These are phyloP conservation scores for Phylloporus sp. DNA, from an alignment of 768 basidiomycete genomes.

Conservation along the genomic window DNA sequence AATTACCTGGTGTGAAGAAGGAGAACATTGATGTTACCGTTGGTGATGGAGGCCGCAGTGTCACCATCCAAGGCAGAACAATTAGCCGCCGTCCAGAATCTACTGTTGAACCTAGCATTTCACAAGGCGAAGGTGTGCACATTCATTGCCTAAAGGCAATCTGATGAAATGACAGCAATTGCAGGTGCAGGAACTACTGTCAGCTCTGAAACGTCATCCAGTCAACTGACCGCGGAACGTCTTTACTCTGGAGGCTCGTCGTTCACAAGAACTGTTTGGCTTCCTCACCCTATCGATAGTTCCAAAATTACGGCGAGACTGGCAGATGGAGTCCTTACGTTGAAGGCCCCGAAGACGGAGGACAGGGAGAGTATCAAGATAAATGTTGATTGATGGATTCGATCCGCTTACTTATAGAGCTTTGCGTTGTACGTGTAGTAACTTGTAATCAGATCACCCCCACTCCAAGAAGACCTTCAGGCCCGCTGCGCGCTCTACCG, in stretches of 20 bases:
- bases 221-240: slow-evolving; percentile 57
- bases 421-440: not conserved
- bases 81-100: slow-evolving; percentile 25
- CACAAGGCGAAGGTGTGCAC: slow-evolving; percentile 29
- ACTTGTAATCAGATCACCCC: not conserved
- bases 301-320: slow-evolving; percentile 60
- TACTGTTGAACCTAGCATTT: slow-evolving; percentile 7
- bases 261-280: slow-evolving; percentile 70
- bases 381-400: slow-evolving; percentile 24
- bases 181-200: slow-evolving; percentile 14
- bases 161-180: not conserved
- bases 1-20: slow-evolving; percentile 75
- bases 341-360: slow-evolving; percentile 57
- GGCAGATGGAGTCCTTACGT: slow-evolving; percentile 63
- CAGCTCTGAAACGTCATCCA: slow-evolving; percentile 27
- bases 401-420: not conserved
- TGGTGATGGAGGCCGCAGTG: slow-evolving; percentile 63
- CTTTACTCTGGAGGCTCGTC: slow-evolving; percentile 49
- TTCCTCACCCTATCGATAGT: slow-evolving; percentile 60
- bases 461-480: too few species aligned
- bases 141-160: not conserved
- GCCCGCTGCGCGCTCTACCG: too few species aligned
- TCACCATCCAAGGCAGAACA: slow-evolving; percentile 70
- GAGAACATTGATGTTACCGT: slow-evolving; percentile 70
- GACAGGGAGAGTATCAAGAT: slow-evolving; percentile 55